Evolutionary conservation across 2,329 filamentous ascomycete species (phyloP), one percentile per base, ranked within the genome.

Genomic region (Xylariaceae sp.): DNA sequence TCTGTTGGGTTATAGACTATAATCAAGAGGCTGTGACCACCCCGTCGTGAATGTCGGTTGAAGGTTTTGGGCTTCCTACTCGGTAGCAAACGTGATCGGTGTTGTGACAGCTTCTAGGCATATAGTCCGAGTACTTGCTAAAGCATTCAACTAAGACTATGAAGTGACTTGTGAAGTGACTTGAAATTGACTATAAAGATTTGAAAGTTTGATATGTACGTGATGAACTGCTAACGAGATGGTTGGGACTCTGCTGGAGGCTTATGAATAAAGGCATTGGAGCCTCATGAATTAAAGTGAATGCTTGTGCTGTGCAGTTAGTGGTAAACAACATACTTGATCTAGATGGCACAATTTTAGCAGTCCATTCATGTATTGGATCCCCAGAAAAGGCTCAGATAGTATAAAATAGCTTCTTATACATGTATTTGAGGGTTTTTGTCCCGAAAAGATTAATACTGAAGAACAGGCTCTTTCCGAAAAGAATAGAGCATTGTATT

Each of bases 251-350:
- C n/a, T n/a, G n/a, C 9, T 7, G 4, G 45, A 46, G 40, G n/a
- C 19, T 34, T 24, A 12, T 19, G 31, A 33, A 21, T 2, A n/a
- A 41, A n/a, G 23, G 48, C 58, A 47, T 36, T 19, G 3, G 19
- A 29, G 33, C 26, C 58, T 52, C 54, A 11, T 17, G 36, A 37
- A 36, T 12, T 4, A 23, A 6, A 23, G 39, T 58, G 46, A 52
- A 39, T 19, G 12, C 17, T 9, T 26, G 58, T 60, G 44, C 16
- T 5, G 6, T 11, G 28, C n/a, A 55, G 58, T 61, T 61, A 61
- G 51, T 52, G 14, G 58, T 58, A 46, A 46, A 31, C 23, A 12
- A 37, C 11, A 6, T 26, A 23, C 14, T 21, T 14, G 3, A 29
- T 24, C n/a, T 14, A 19, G 3, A 40, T 2, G 21, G 37, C 9